Conservation (phyloP, 345 rosid genomes). For the Viola odorata region DNA sequence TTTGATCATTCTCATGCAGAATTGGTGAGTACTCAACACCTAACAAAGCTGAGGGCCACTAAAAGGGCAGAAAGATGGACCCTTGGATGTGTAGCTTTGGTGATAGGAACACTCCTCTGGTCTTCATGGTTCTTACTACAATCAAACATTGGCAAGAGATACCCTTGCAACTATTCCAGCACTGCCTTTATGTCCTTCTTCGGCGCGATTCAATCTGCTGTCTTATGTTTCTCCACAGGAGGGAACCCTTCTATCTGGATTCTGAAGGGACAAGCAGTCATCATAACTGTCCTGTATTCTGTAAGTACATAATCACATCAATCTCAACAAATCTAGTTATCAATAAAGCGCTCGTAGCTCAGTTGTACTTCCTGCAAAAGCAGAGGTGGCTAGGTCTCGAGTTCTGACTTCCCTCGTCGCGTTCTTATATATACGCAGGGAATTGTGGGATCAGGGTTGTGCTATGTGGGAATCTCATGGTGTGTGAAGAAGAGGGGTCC, state of each 20-base stretch:
- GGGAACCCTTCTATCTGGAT: slow-evolving; percentile 43
- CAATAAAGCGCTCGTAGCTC: no score
- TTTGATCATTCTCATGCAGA: slow-evolving; percentile 20
- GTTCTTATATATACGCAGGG: slow-evolving; percentile 40
- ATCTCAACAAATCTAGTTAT: no score
- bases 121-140: slow-evolving; percentile 57
- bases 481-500: slow-evolving; percentile 76
- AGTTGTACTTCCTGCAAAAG: no score
- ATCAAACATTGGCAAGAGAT: slow-evolving; percentile 41
- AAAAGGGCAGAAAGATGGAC: slow-evolving; percentile 36
- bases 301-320: slow-evolving; percentile 24
- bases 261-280: slow-evolving; percentile 37
- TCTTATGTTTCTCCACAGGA: slow-evolving; percentile 28
- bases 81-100: slow-evolving; percentile 39
- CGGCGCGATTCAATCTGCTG: slow-evolving; percentile 53
- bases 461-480: slow-evolving; percentile 86
- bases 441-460: slow-evolving; percentile 67
- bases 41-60: not conserved
- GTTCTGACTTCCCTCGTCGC: no score
- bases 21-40: not conserved
- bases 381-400: no score
- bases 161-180: slow-evolving; percentile 55
- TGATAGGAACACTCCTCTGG: slow-evolving; percentile 44
- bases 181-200: slow-evolving; percentile 58
- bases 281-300: slow-evolving; percentile 39